These are phyloP conservation scores for Capronia epimyces DNA, from an alignment of 2,329 filamentous ascomycete genomes.

Conservation along the genomic window DNA sequence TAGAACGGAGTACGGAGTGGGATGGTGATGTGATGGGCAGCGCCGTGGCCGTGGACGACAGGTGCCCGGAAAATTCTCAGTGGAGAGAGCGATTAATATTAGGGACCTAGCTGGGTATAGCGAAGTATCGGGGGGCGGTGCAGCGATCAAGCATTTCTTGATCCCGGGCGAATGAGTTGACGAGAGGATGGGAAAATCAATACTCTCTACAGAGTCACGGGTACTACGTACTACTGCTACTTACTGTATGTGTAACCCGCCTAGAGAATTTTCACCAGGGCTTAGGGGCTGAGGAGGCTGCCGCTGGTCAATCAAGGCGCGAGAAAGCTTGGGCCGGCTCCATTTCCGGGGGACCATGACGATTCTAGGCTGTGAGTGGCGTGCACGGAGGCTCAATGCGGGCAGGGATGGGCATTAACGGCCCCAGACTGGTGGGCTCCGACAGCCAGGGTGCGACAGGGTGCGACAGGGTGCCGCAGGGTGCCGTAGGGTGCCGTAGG, in stretches of 20 bases:
- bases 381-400: slow-evolving; percentile 13
- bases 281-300: too few relatives aligned
- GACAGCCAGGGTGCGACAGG: not conserved
- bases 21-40: not conserved
- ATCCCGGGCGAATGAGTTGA: too few relatives aligned
- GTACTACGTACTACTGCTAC: too few relatives aligned
- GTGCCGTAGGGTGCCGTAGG: too few relatives aligned
- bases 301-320: not conserved
- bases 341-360: not conserved
- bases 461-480: too few relatives aligned
- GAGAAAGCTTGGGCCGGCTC: not conserved
- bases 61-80: too few relatives aligned
- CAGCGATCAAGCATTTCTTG: too few relatives aligned
- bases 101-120: not conserved
- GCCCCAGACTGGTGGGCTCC: not conserved
- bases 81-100: not conserved
- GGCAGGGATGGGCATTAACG: not conserved
- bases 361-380: too few relatives aligned
- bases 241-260: too few relatives aligned
- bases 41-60: too few relatives aligned
- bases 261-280: not conserved
- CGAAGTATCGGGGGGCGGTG: not conserved
- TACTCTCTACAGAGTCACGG: not conserved
- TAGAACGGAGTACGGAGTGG: too few relatives aligned
- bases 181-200: not conserved